Evolutionary conservation across 1,139 yeast species (phyloP).

Genomic region (Pichia sp.): DNA sequence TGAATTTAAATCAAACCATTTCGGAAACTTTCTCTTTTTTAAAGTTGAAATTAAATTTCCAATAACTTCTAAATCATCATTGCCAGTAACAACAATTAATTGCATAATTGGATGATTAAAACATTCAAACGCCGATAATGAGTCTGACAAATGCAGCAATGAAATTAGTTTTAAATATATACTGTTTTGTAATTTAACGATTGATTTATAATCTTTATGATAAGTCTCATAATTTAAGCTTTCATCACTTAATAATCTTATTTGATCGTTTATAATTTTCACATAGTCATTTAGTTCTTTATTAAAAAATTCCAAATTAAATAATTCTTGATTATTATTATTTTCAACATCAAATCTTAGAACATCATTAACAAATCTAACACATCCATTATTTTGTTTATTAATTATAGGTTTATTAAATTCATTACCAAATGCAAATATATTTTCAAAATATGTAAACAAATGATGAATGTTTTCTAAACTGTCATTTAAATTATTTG

Average conservation of each 20-base stretch:
- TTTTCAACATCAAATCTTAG: neutral
- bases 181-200: constrained; percentile 32
- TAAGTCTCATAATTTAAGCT: constrained; percentile 1
- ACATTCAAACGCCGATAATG: constrained; percentile 75
- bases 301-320: constrained; percentile 15
- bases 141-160: constrained; percentile 51
- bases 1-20: constrained; percentile 53
- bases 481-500: constrained; percentile 4
- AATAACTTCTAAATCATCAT: constrained; percentile 41
- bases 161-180: constrained; percentile 58
- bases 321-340: constrained; percentile 19
- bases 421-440: constrained; percentile 17
- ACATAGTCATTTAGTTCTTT: constrained; percentile 19
- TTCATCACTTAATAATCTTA: neutral
- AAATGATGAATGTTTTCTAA: constrained; percentile 10
- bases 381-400: constrained; percentile 9
- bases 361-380: constrained; percentile 13
- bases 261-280: constrained; percentile 15
- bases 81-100: constrained; percentile 53
- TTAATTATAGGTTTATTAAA: neutral
- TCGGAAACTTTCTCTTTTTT: constrained; percentile 44
- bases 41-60: constrained; percentile 37
- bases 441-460: constrained; percentile 25
- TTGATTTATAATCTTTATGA: neutral
- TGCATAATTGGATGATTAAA: constrained; percentile 87